phyloP scores from a whole-genome alignment of 2,329 filamentous ascomycete species.

The Ophiognomonia clavigignenti-juglandacearum region DNA sequence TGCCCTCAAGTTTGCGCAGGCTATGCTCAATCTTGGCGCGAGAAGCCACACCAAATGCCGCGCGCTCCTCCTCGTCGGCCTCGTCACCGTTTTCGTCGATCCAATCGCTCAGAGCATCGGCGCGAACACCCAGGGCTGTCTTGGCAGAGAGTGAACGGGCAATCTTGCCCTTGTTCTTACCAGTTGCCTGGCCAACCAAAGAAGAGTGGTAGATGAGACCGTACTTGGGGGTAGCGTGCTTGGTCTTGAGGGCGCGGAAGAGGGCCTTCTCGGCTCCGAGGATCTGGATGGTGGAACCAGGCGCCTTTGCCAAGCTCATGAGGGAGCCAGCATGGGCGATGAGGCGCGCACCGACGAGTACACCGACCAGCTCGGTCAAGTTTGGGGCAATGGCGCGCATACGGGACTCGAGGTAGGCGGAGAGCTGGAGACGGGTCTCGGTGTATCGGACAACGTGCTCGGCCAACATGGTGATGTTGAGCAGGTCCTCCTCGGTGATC shows the following conservation, averaged over 20 bases:
- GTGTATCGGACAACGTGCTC: conserved; percentile 91
- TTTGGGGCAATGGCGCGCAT: conserved; percentile 98
- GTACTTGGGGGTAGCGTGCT: conserved; percentile 98
- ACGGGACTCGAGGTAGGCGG: conserved; percentile 81
- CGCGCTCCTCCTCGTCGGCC: conserved; percentile 82
- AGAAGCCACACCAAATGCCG: conserved; percentile 69
- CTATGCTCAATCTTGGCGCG: conserved; percentile 71
- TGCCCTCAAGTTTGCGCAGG: conserved; percentile 79
- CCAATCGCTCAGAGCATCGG: conserved; percentile 83
- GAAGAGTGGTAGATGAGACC: conserved; percentile 91
- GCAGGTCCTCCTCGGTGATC: conserved; percentile 85
- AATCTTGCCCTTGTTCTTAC: conserved; percentile 99
- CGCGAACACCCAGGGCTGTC: conserved; percentile 85
- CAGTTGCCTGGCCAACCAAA: conserved; percentile 92
- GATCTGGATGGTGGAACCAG: conserved; percentile 95
- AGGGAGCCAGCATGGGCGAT: conserved; percentile 94
- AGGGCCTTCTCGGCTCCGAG: conserved; percentile 97
- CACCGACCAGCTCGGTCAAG: conserved; percentile 86
- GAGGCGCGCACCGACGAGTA: conserved; percentile 87
- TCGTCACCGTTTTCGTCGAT: conserved; percentile 62
- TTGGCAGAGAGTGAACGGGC: conserved; percentile 94
- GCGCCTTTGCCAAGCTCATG: conserved; percentile 90
- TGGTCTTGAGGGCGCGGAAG: conserved; percentile 97
- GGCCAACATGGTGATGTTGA: conserved; percentile 86
- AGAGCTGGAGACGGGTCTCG: conserved; percentile 83